Evolutionary conservation across 495 filamentous ascomycete species (phyloP), one percentile per base, ranked within the genome.

Genomic region (Talaromyces proteolyticus): DNA sequence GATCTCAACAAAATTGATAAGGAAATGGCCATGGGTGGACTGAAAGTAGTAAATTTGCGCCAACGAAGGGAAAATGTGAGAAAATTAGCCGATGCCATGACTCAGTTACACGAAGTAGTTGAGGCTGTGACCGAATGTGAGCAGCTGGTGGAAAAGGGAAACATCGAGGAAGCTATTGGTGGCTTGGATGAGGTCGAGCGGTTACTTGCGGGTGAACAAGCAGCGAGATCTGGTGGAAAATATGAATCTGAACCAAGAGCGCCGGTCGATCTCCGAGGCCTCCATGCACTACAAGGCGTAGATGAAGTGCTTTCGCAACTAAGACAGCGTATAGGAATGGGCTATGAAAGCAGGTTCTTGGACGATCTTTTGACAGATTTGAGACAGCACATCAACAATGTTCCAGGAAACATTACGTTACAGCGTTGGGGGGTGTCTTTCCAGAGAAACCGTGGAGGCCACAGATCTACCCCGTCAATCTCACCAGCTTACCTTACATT

Each of bases 1-100:
- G 91, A 96, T 53, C 67, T 99, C 2, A 72, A 81, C 45, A 78
- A 78, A 20, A 76, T 99, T 14, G 94, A 99, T 58, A 73, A 83
- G 41, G 87, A 95, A 52, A 90, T 97, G 73, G 94, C 90, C 4
- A 68, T 89, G 2, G 87, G 85, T 7, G 93, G 93, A 3, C 63
- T 99, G 7, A 85, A 96, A 52, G 82, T 96, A 48, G 82, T 96
- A 6, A 85, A 88, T 36, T 81, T 94, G 61, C 81, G 87, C 43
- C 80, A 87, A 34, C 79, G 88, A 44, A 77, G 85, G 50, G 89
- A 96, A 51, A 99, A 97, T 58, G 68, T 99, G 12, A 77, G 83
- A 42, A 87, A 88, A 61, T 68, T 99, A 11, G 84, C 86, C 17
- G 80, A 89, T 54, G 85, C 93, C 1, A 87, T 93, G 10, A 78